phyloP scores from a whole-genome alignment of 2,329 filamentous ascomycete genomes.

The Ceratocystis huliohia region DNA sequence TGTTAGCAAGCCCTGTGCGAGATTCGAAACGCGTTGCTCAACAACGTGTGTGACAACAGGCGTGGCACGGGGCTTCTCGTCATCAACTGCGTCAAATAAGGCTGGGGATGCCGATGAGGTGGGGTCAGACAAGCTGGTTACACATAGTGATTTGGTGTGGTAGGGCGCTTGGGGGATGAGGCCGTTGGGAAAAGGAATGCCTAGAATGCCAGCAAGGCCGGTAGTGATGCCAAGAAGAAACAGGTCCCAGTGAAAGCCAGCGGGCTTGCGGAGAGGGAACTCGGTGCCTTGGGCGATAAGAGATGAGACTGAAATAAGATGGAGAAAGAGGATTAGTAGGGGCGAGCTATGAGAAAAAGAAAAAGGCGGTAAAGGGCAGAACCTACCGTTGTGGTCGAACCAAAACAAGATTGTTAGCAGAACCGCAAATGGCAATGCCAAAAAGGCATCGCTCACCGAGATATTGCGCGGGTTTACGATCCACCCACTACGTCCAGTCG shows the following conservation, averaged over 20 bases:
- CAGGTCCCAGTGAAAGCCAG: slow-evolving; percentile 76
- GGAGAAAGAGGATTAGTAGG: neutral
- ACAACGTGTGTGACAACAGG: slow-evolving; percentile 49
- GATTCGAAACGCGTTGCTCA: slow-evolving; percentile 67
- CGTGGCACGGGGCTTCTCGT: slow-evolving; percentile 38
- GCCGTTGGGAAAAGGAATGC: slow-evolving; percentile 70
- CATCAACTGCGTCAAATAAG: slow-evolving; percentile 32
- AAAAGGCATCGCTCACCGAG: slow-evolving; percentile 57
- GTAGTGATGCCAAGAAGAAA: slow-evolving; percentile 71
- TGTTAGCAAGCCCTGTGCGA: slow-evolving; percentile 64
- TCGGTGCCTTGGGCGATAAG: slow-evolving; percentile 74
- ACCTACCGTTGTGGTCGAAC: slow-evolving; percentile 73
- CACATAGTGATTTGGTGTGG: slow-evolving; percentile 66
- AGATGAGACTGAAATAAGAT: slow-evolving; percentile 50
- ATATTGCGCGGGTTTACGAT: slow-evolving; percentile 74
- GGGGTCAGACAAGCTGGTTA: slow-evolving; percentile 34
- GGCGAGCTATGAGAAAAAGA: neutral
- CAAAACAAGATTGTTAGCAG: slow-evolving; percentile 76
- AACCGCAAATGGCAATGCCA: slow-evolving; percentile 76
- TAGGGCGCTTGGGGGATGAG: slow-evolving; percentile 76
- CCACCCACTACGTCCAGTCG: slow-evolving; percentile 62
- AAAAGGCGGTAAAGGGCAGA: neutral
- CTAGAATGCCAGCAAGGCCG: slow-evolving; percentile 59
- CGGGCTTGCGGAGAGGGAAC: slow-evolving; percentile 67
- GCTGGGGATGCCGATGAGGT: slow-evolving; percentile 28